These are phyloP conservation scores for Candida pseudocylindracea DNA, from an alignment of 1,139 yeast species.

Conservation along the genomic window DNA sequence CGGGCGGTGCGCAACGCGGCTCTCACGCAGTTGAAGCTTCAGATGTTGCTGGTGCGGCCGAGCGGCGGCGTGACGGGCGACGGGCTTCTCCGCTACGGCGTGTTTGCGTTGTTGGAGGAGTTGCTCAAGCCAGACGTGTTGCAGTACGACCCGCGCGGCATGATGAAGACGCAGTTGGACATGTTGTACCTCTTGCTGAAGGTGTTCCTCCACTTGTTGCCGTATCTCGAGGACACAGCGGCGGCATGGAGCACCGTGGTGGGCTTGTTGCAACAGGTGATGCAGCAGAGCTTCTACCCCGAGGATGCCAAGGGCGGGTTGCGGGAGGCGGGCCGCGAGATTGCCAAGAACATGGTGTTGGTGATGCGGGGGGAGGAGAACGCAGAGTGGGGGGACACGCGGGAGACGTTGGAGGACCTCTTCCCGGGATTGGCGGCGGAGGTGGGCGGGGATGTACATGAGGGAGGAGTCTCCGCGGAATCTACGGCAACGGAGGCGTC, in stretches of 20 bases:
- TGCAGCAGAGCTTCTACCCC: conserved; percentile 7
- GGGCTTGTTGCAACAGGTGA: conserved; percentile 7
- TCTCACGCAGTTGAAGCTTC: conserved; percentile 24
- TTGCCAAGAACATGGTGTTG: conserved; percentile 33
- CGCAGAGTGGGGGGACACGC: conserved; percentile 1
- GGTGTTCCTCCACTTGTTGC: conserved; percentile 34
- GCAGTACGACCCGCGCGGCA: conserved; percentile 41
- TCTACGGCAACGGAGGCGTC: too few relatives aligned
- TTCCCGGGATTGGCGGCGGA: too few relatives aligned
- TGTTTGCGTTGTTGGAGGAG: conserved; percentile 53
- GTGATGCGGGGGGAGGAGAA: conserved; percentile 12
- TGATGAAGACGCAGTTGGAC: conserved; percentile 40
- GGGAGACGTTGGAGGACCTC: too few relatives aligned
- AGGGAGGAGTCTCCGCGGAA: too few relatives aligned
- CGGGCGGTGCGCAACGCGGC: conserved; percentile 53
- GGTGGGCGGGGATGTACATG: too few relatives aligned
- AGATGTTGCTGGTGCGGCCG: conserved; percentile 14
- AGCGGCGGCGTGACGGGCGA: conserved; percentile 16
- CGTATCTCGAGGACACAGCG: conserved; percentile 9
- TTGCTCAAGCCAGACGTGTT: conserved; percentile 44
- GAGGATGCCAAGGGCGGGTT: conserved; percentile 11
- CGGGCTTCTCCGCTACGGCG: conserved; percentile 47
- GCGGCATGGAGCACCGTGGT: conserved; percentile 15
- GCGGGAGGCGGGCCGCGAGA: conserved; percentile 38
- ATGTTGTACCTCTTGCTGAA: conserved; percentile 49